phyloP scores from a whole-genome alignment of 768 basidiomycete species.

The Leucosporidium scottii region DNA sequence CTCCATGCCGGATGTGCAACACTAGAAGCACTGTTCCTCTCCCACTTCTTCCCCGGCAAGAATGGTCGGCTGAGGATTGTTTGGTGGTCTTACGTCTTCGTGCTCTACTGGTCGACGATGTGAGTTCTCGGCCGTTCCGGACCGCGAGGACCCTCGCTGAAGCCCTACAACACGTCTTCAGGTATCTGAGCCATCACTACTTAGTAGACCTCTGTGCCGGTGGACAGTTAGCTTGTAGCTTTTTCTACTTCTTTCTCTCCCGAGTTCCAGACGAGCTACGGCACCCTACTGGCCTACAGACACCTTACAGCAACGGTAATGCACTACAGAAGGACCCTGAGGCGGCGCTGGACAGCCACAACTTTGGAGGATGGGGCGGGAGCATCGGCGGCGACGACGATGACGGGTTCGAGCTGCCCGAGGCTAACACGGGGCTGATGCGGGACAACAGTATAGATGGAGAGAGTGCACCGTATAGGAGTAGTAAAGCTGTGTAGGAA shows the following conservation, averaged over 20 bases:
- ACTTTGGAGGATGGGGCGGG: constrained; percentile 20
- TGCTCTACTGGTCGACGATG: constrained; percentile 98
- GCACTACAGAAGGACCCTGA: constrained; percentile 18
- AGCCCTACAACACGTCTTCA: no score
- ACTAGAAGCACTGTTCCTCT: constrained; percentile 83
- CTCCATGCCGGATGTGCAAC: constrained; percentile 87
- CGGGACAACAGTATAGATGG: no score
- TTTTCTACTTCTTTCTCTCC: constrained; percentile 53
- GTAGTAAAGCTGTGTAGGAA: no score
- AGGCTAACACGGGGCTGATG: neutral
- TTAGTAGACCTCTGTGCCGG: constrained; percentile 96
- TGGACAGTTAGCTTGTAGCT: constrained; percentile 75
- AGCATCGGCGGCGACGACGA: constrained; percentile 23
- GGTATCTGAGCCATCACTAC: constrained; percentile 97
- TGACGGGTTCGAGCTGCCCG: constrained; percentile 5
- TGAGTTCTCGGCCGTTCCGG: no score
- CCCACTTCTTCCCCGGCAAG: constrained; percentile 98
- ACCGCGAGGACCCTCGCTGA: no score
- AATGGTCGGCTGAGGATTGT: no score
- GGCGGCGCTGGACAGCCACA: constrained; percentile 12
- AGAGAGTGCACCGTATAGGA: no score
- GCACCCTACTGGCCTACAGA: constrained; percentile 11
- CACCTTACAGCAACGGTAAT: constrained; percentile 8
- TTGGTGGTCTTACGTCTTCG: constrained; percentile 69
- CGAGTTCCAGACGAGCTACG: constrained; percentile 17